phyloP scores from a whole-genome alignment of 495 filamentous ascomycete species.

The Chaetomium cochliodes region DNA sequence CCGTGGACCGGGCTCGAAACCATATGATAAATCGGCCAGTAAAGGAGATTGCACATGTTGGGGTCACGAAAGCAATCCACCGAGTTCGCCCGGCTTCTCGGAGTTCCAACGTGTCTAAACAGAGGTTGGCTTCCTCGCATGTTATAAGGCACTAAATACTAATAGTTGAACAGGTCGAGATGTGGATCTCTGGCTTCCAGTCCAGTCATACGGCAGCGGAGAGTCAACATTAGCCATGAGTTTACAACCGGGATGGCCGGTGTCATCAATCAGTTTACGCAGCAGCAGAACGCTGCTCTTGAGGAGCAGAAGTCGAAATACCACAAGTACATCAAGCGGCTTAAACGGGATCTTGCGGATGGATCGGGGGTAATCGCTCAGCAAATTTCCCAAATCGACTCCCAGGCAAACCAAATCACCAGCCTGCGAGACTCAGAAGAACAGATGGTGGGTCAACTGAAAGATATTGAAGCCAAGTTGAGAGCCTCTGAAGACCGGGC shows the following conservation, averaged over 20 bases:
- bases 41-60: background rate
- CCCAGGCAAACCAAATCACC: slow-evolving; percentile 29
- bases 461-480: slow-evolving; percentile 30
- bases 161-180: slow-evolving; percentile 4
- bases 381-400: slow-evolving; percentile 6
- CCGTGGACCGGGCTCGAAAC: background rate
- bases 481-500: slow-evolving; percentile 21
- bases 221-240: slow-evolving; percentile 25
- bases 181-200: slow-evolving; percentile 20
- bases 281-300: slow-evolving; percentile 21
- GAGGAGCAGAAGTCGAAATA: slow-evolving; percentile 27
- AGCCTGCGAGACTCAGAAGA: slow-evolving; percentile 27
- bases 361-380: background rate
- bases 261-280: slow-evolving; percentile 32
- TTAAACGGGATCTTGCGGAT: slow-evolving; percentile 19
- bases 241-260: slow-evolving; percentile 27
- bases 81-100: slow-evolving; percentile 17
- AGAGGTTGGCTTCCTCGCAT: slow-evolving; percentile 1
- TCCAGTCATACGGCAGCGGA: slow-evolving; percentile 14
- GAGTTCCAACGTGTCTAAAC: slow-evolving; percentile 25
- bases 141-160: background rate
- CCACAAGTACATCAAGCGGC: slow-evolving; percentile 26
- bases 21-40: slow-evolving; percentile 9
- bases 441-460: slow-evolving; percentile 26
- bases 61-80: background rate